Base-by-base conservation (phyloP, 768 basidiomycete species). In the Sarcomyxa edulis region DNA sequence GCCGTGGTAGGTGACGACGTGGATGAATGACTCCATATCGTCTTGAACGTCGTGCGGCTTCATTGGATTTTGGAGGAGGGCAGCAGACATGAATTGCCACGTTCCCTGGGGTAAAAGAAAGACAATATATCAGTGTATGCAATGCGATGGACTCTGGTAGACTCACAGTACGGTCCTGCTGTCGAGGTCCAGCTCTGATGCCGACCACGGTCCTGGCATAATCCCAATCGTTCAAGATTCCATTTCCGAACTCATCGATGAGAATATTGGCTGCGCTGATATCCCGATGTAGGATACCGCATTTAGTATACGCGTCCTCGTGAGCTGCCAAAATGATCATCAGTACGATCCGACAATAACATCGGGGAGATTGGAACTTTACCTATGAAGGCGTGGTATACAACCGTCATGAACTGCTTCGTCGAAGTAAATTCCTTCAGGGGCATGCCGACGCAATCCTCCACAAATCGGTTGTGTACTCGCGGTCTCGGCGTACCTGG, bases 21-120 rank as follows among this genome's bases (percentile, higher is more conserved):
- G 44, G 25, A 49, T n/a, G 37, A 63, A 60, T 0, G 62, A 62
- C 37, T 63, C 57, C 6, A 63, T 33, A 31, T 64, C 58, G 19
- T 62, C 58, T 16, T 48, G 37, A n/a, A 59, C 40, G 1, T 20
- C 32, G 15, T 60, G 59, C 5, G 29, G 18, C 20, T 52, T 53
- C 10, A 6, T 11, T 7, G 48, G 36, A 9, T 48, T 7, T 19
- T 10, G 8, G 5, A 60, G 47, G 5, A 63, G 36, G 6, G 30
- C 35, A 0, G 42, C 32, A 1, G 60, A 58, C 47, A 60, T 57
- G 35, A 59, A 61, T 22, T 51, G 50, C 60, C 59, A 61, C 10
- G 59, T 61, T 0, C 62, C 60, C 59, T 61, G 26, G n/a, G n/a
- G n/a, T n/a, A n/a, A n/a, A n/a, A n/a, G n/a, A 29, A 22, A 7